Percentiles rank a stretch among this genome's conserved stretches.
These are phyloP conservation scores for Mrakia frigida DNA, from an alignment of 768 basidiomycete genomes.

Conservation along the genomic window DNA sequence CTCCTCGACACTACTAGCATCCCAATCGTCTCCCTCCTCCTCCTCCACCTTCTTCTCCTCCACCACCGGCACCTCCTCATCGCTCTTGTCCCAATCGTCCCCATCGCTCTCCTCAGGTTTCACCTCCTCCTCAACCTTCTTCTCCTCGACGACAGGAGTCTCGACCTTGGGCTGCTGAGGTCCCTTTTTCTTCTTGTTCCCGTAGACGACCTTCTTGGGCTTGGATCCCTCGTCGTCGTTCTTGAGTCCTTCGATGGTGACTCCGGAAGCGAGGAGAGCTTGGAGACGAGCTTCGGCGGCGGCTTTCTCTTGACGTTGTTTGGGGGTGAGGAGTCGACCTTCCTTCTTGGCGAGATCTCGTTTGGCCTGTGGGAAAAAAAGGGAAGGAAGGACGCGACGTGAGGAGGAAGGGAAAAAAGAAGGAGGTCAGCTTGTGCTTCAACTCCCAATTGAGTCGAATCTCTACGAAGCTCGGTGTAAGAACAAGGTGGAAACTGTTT, in stretches of 20 bases:
- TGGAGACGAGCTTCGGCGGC: conserved; percentile 85
- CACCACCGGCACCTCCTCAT: conserved; percentile 32
- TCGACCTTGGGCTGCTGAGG: conserved; percentile 56
- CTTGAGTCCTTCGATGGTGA: conserved; percentile 82
- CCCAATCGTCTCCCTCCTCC: conserved; percentile 54
- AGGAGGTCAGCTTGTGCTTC: not conserved
- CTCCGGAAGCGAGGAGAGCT: conserved; percentile 82
- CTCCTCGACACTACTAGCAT: conserved; percentile 58
- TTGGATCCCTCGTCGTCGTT: conserved; percentile 49
- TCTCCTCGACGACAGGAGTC: conserved; percentile 45
- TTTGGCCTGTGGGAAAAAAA: conserved; percentile 58
- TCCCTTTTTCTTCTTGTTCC: conserved; percentile 71
- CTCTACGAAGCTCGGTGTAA: too few species aligned
- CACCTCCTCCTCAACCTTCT: conserved; percentile 40
- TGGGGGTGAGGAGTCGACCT: conserved; percentile 90
- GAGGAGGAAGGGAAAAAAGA: not conserved
- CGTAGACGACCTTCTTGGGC: conserved; percentile 74
- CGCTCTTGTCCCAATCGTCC: conserved; percentile 45
- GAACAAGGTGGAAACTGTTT: too few species aligned
- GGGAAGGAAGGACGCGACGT: conserved; percentile 13
- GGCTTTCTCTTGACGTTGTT: conserved; percentile 88
- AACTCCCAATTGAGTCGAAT: too few species aligned
- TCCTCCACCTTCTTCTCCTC: conserved; percentile 25
- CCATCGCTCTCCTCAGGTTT: conserved; percentile 41
- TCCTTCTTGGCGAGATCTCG: conserved; percentile 87